These are phyloP conservation scores for Forsythia suspensa DNA, from an alignment of 257 asterid genomes.

Conservation along the genomic window DNA sequence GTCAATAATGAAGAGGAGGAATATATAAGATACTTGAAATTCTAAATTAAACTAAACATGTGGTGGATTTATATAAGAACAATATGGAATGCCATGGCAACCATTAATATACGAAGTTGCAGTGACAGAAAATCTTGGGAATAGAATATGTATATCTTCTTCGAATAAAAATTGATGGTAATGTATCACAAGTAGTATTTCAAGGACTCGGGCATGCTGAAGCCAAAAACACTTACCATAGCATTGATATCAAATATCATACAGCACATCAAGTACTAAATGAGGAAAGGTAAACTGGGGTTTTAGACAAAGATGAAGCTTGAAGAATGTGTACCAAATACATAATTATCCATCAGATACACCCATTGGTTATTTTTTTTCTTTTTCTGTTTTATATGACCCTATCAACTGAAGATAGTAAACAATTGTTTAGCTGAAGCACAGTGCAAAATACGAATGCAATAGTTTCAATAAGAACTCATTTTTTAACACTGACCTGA, in stretches of 20 bases:
- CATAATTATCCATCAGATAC: not conserved
- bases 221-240: not conserved
- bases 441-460: not conserved
- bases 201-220: not conserved
- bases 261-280: not conserved
- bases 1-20: not conserved
- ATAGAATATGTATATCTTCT: not conserved
- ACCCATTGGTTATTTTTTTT: not conserved
- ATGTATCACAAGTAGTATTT: not conserved
- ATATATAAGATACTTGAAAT: not conserved
- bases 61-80: not conserved
- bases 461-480: not conserved
- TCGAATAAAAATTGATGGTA: not conserved
- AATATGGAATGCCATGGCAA: not conserved
- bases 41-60: not conserved
- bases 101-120: not conserved
- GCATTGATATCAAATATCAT: not conserved
- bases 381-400: not conserved
- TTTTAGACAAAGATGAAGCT: not conserved
- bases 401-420: not conserved
- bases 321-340: not conserved
- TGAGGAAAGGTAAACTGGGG: not conserved
- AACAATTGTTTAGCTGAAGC: not conserved
- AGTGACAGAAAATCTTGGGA: not conserved
- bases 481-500: slow-evolving; percentile 47